Conservation (phyloP, 2,329 filamentous ascomycete genomes). For the Microdochium trichocladiopsis region DNA sequence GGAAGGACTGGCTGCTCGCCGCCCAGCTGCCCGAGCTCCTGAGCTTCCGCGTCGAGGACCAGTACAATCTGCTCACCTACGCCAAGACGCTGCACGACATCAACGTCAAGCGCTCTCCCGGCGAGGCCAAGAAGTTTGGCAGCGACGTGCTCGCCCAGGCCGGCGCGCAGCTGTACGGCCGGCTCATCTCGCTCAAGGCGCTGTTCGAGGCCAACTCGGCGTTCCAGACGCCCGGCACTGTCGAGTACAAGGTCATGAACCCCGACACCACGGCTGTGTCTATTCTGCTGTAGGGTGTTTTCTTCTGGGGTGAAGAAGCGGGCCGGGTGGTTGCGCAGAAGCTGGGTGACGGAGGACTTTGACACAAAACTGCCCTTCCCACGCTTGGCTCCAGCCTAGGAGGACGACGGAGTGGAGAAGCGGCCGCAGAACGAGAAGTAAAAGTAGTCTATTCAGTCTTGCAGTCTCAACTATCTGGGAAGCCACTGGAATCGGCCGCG, state of each 20-base stretch:
- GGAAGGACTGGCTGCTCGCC: constrained; percentile 35
- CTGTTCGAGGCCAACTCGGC: constrained; percentile 18
- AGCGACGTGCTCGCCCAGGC: constrained; percentile 17
- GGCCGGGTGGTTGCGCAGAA: no score
- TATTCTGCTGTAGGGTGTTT: constrained; percentile 12
- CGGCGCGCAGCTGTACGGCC: constrained; percentile 13
- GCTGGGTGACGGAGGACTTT: no score
- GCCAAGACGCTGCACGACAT: constrained; percentile 27
- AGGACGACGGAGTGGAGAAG: no score
- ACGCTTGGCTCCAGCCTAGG: no score
- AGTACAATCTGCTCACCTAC: constrained; percentile 32
- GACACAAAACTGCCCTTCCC: no score
- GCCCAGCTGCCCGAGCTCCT: constrained; percentile 37
- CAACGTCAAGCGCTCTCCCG: constrained; percentile 13
- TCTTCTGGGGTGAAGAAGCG: no score
- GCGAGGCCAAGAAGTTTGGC: constrained; percentile 18
- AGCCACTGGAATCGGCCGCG: no score
- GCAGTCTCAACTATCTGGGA: no score
- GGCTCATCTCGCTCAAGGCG: constrained; percentile 14
- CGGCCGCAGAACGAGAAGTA: no score
- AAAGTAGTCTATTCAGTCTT: no score
- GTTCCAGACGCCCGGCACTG: constrained; percentile 8
- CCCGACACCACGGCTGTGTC: constrained; percentile 27
- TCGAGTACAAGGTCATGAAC: constrained; percentile 31
- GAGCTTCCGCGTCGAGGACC: constrained; percentile 31